These are phyloP conservation scores for Suhomyces bokatorum DNA, from an alignment of 1,139 yeast species.

Conservation along the genomic window DNA sequence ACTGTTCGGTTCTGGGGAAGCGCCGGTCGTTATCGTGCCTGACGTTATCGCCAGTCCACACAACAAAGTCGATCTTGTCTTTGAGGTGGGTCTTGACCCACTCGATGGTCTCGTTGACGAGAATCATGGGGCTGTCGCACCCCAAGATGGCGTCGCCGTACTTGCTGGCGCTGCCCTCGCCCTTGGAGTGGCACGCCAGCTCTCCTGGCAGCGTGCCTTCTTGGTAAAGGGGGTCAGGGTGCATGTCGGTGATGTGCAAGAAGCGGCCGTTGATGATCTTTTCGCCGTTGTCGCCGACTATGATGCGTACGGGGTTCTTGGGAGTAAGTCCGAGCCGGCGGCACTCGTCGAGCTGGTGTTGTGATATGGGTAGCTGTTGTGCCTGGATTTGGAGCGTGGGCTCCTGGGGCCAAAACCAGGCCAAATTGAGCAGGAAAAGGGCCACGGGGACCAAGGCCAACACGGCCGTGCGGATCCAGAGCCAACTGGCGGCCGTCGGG, in stretches of 20 bases:
- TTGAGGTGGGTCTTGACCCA: conserved; percentile 66
- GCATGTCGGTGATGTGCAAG: conserved; percentile 81
- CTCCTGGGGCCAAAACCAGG: not conserved
- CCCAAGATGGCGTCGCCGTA: conserved; percentile 77
- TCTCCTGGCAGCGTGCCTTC: conserved; percentile 40
- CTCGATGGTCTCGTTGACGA: conserved; percentile 62
- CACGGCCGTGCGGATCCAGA: not conserved
- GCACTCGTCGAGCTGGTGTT: conserved; percentile 10
- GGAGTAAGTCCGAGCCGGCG: conserved; percentile 34
- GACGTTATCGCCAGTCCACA: conserved; percentile 91
- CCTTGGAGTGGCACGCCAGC: conserved; percentile 53
- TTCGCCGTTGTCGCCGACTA: conserved; percentile 26
- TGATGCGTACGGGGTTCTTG: conserved; percentile 31
- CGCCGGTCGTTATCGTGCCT: conserved; percentile 81
- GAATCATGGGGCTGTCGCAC: conserved; percentile 64
- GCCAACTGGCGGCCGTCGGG: not conserved
- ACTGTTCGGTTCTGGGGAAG: conserved; percentile 68
- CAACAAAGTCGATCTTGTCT: conserved; percentile 78
- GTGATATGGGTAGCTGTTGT: conserved; percentile 4
- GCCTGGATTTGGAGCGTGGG: not conserved
- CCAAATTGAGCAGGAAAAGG: not conserved
- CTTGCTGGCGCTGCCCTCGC: conserved; percentile 54
- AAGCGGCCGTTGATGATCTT: conserved; percentile 63
- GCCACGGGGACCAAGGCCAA: not conserved
- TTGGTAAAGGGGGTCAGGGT: conserved; percentile 74